Conservation (phyloP, 768 basidiomycete species). For the Phaeotremella skinneri region DNA sequence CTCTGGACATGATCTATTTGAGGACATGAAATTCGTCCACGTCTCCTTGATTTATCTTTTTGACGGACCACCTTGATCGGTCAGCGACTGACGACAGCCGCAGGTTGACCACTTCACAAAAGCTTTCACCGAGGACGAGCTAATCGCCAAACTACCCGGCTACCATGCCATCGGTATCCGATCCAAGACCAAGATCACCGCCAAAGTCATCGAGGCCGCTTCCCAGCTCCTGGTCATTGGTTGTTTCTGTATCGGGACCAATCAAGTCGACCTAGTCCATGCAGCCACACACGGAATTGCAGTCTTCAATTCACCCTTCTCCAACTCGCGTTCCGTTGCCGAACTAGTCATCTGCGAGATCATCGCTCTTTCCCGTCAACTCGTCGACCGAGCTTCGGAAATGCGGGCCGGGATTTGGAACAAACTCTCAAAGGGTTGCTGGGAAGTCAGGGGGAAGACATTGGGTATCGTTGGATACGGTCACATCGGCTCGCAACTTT, state of each 20-base stretch:
- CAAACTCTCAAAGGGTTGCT: slow-evolving; percentile 97
- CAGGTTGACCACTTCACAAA: slow-evolving; percentile 83
- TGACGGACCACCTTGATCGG: neutral
- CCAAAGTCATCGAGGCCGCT: slow-evolving; percentile 80
- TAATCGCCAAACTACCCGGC: slow-evolving; percentile 67
- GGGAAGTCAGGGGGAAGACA: slow-evolving; percentile 97
- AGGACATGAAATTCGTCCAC: too few species aligned
- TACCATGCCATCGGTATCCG: slow-evolving; percentile 97
- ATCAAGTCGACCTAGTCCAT: slow-evolving; percentile 86
- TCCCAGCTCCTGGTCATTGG: slow-evolving; percentile 90
- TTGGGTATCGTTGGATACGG: slow-evolving; percentile 98
- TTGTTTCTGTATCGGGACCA: slow-evolving; percentile 99
- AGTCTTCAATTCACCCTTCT: slow-evolving; percentile 94
- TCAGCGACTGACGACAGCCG: neutral
- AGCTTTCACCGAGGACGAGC: slow-evolving; percentile 89
- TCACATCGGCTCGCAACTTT: slow-evolving; percentile 95
- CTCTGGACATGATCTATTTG: neutral
- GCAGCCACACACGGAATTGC: slow-evolving; percentile 87
- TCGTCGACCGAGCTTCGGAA: slow-evolving; percentile 83
- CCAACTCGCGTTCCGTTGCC: slow-evolving; percentile 97
- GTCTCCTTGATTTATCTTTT: too few species aligned
- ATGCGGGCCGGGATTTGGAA: slow-evolving; percentile 92
- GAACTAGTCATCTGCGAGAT: slow-evolving; percentile 95
- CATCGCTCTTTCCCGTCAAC: slow-evolving; percentile 88
- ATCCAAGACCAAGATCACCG: slow-evolving; percentile 95